Base-by-base conservation (phyloP, 768 basidiomycete species). In the Mycena floridula region DNA sequence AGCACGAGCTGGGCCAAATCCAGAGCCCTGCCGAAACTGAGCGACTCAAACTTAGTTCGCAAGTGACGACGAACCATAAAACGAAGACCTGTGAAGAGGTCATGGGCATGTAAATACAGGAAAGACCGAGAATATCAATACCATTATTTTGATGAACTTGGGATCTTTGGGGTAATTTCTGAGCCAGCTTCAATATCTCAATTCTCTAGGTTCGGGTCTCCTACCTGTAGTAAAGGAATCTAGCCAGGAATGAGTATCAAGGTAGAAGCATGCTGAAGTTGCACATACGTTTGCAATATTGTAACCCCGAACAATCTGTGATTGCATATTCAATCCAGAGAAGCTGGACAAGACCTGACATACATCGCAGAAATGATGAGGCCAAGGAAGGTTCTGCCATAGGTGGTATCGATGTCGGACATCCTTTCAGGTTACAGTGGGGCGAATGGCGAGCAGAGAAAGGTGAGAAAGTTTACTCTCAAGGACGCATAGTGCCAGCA, bases 231-330 rank as follows among this genome's bases (percentile, higher is more conserved):
- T 73, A 73, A 16, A 72, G 54, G 49, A 65, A 71, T 25, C 71
- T 73, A 13, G n/a, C n/a, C 28, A 25, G 21, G 27, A 23, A 38
- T 38, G 37, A 36, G 40, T 43, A 40, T 24, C 9, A 26, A 37
- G 12, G 49, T 35, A 50, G 27, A 45, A 30, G 13, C 23, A 30
- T 23, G 13, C 15, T 37, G 42, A 37, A 30, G 26, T 3, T 15
- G 16, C 36, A 59, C 66, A 50, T 50, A 70, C 66, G 66, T 66
- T 45, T 71, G 67, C 18, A 74, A 54, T 25, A 74, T 51, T 6
- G 73, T 74, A 21, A 73, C 66, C 26, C 74, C 74, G 53, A 72
- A 76, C 35, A 74, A 50, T 27, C 72, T 76, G 53, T 7, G 37
- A 37, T 25, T 15, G 13, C 38, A 22, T 16, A 22, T 39, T 32